Evolutionary conservation across 768 basidiomycete genomes (phyloP), one percentile per base, ranked within the genome.

Genomic region (Asterophora lycoperdoides): DNA sequence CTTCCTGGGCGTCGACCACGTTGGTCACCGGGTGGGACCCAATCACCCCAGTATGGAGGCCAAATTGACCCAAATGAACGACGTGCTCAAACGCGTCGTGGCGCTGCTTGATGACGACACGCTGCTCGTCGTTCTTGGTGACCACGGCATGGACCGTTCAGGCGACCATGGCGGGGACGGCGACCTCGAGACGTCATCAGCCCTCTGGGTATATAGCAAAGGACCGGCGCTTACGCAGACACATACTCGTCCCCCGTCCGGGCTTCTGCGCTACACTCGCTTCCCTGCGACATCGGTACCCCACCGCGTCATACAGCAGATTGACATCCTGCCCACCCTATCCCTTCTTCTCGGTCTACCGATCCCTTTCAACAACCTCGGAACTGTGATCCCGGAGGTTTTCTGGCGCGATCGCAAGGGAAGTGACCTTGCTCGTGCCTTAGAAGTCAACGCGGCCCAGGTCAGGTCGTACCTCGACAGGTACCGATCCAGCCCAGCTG

Each of bases 151-250:
- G 96, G 93, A 97, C 59, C 73, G 79, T 34, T 78, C 86, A 17
- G 96, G 96, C 1, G 94, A 99, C 58, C 95, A 98, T 56, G 96
- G 96, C 0, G 95, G 96, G 1, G 96, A 97, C 58, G 84, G 86
- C 1, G 71, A 73, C 4, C 77, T 86, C 23, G 95, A 99, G 62
- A 91, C 92, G 0, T 85, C 88, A 9, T 74, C 92, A 1, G 93
- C 78, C 0, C 66, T 95, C 32, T 98, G 95, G 95, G 70, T 98
- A 37, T 99, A 96, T 68, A 89, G 86, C 70, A 95, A 94, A 64
- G 77, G 80, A 0, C 67, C 66, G 0, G 61, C 74, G 0, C 64
- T 93, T 29, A 71, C 73, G 9, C 63, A 61, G 36, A 49, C 66
- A 0, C 54, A 60, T 0, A 41, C 62, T 1, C 47, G 60, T 1